Conservation (phyloP, 1,284 basidiomycete species). For the Cryptococcus sp. region DNA sequence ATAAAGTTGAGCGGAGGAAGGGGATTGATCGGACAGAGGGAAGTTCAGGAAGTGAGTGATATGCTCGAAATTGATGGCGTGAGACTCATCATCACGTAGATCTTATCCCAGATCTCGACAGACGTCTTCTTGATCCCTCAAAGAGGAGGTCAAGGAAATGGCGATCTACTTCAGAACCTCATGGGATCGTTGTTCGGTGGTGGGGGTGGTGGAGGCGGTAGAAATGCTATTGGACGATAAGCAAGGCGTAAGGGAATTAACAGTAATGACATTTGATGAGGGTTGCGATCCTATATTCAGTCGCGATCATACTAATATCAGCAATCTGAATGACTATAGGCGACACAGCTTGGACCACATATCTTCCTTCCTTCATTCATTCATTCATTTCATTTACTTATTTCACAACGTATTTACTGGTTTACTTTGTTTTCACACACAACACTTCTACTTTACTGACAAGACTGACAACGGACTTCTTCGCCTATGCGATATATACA, state of each 20-base stretch:
- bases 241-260: background rate
- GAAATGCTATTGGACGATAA: conserved; percentile 1
- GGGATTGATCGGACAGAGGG: conserved; percentile 59
- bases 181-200: conserved; percentile 75
- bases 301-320: background rate
- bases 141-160: conserved; percentile 58
- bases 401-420: background rate
- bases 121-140: conserved; percentile 73
- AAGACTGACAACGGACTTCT: background rate
- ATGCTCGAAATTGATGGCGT: background rate
- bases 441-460: background rate
- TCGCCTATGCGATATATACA: background rate
- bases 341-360: background rate
- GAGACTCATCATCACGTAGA: conserved; percentile 25
- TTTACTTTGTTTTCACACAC: background rate
- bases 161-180: conserved; percentile 77
- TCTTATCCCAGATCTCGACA: conserved; percentile 58
- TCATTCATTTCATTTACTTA: background rate
- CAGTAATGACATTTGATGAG: no score
- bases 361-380: background rate
- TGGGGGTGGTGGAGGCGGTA: conserved; percentile 41
- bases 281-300: no score
- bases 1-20: conserved; percentile 52
- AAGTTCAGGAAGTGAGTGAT: conserved; percentile 66
- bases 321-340: background rate